phyloP scores from a whole-genome alignment of 2,329 filamentous ascomycete species.

The Hypoxylon sp. region DNA sequence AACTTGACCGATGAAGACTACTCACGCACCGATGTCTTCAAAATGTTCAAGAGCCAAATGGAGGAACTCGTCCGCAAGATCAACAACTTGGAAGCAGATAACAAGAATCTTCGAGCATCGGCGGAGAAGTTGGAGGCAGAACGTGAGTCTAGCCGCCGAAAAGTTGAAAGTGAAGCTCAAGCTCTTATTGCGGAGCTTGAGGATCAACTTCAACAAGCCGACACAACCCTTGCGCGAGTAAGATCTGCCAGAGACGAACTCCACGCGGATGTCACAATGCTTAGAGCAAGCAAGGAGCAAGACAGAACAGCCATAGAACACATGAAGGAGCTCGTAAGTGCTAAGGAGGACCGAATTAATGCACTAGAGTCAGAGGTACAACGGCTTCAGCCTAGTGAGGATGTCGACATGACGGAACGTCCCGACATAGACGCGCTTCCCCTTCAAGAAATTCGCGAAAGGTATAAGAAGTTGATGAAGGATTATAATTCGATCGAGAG shows the following conservation, averaged over 20 bases:
- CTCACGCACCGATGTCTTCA: constrained; percentile 92
- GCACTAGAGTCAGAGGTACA: constrained; percentile 87
- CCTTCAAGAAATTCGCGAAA: constrained; percentile 78
- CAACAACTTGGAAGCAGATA: constrained; percentile 91
- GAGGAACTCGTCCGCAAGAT: constrained; percentile 93
- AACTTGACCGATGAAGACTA: constrained; percentile 92
- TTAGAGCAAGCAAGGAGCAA: constrained; percentile 84
- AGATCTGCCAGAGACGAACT: constrained; percentile 88
- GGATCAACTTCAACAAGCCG: constrained; percentile 81
- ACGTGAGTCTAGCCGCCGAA: constrained; percentile 82
- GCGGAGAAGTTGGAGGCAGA: constrained; percentile 88
- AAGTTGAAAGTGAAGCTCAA: constrained; percentile 85
- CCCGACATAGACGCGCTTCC: constrained; percentile 70
- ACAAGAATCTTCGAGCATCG: constrained; percentile 86
- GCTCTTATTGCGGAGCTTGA: constrained; percentile 81
- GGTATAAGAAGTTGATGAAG: constrained; percentile 79
- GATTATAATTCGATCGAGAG: constrained; percentile 88
- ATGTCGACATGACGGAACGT: constrained; percentile 60
- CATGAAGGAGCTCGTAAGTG: constrained; percentile 82
- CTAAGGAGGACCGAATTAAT: constrained; percentile 83
- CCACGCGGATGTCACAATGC: constrained; percentile 81
- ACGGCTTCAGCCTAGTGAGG: constrained; percentile 69
- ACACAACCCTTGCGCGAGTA: constrained; percentile 88
- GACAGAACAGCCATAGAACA: constrained; percentile 77
- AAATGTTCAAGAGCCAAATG: constrained; percentile 87